Evolutionary conservation across 2,329 filamentous ascomycete species (phyloP).

Genomic region (Fusarium sublunatum): DNA sequence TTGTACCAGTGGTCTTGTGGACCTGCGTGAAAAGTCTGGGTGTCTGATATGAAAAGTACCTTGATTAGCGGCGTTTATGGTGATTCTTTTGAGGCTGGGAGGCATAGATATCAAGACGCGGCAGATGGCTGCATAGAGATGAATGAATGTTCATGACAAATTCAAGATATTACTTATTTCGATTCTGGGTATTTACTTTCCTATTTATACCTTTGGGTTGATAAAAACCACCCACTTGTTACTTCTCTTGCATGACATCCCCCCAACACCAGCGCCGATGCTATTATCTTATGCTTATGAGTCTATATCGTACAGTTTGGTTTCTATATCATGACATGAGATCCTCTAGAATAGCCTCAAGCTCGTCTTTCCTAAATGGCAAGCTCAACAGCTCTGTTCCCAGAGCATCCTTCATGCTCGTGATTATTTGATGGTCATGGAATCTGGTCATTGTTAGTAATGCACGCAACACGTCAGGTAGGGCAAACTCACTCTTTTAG

Average conservation of each 20-base stretch:
- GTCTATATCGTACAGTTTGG: conserved; percentile 14
- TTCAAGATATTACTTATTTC: conserved; percentile 5
- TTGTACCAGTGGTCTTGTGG: conserved; percentile 94
- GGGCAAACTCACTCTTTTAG: conserved; percentile 79
- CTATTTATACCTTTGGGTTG: conserved; percentile 32
- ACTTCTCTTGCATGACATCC: background rate
- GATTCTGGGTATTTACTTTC: conserved; percentile 2
- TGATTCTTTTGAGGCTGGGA: conserved; percentile 3
- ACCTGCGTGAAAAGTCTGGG: conserved; percentile 84
- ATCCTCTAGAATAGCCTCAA: conserved; percentile 90
- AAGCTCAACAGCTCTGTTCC: conserved; percentile 88
- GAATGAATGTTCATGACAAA: conserved; percentile 42
- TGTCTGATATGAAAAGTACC: conserved; percentile 54
- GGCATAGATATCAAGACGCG: conserved; percentile 20
- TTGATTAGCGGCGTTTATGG: conserved; percentile 30
- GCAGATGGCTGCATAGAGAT: conserved; percentile 32
- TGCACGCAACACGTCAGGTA: background rate
- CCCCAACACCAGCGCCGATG: conserved; percentile 21
- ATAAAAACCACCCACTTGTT: conserved; percentile 19
- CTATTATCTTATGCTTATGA: conserved; percentile 14
- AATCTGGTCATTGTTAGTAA: conserved; percentile 67
- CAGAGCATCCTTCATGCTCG: conserved; percentile 83
- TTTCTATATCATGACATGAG: conserved; percentile 48
- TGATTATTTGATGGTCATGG: conserved; percentile 97
- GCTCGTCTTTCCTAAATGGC: conserved; percentile 86